phyloP scores from a whole-genome alignment of 2,329 filamentous ascomycete species.

The Lachnellula occidentalis region DNA sequence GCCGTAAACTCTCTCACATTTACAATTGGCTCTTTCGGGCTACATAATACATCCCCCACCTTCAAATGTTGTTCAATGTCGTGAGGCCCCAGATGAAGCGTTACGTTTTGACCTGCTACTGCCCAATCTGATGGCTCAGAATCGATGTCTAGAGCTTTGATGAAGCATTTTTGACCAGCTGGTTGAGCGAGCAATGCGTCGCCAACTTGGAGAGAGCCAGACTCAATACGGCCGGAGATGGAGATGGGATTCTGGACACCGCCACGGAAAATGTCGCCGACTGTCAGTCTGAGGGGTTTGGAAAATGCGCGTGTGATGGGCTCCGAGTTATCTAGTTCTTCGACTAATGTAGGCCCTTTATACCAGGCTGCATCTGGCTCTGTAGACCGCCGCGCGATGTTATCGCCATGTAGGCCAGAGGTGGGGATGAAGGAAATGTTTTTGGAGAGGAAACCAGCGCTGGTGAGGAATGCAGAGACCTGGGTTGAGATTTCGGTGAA shows the following conservation, averaged over 20 bases:
- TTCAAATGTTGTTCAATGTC: conserved; percentile 80
- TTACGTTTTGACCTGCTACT: conserved; percentile 84
- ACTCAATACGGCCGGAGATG: conserved; percentile 78
- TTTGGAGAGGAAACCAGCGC: conserved; percentile 75
- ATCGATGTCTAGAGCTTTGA: conserved; percentile 78
- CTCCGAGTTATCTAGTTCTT: conserved; percentile 80
- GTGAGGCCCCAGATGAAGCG: conserved; percentile 68
- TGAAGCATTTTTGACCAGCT: conserved; percentile 69
- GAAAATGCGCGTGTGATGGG: conserved; percentile 64
- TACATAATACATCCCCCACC: conserved; percentile 82
- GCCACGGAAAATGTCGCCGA: conserved; percentile 79
- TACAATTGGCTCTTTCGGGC: conserved; percentile 58
- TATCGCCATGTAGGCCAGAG: conserved; percentile 83
- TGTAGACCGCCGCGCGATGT: conserved; percentile 60
- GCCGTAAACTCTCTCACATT: conserved; percentile 70
- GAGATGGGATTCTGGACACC: conserved; percentile 77
- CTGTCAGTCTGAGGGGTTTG: conserved; percentile 78
- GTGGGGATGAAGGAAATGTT: conserved; percentile 85
- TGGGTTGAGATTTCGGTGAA: conserved; percentile 84
- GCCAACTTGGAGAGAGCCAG: conserved; percentile 77
- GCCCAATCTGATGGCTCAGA: conserved; percentile 75
- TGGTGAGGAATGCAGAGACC: conserved; percentile 73
- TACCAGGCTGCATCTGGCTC: conserved; percentile 69
- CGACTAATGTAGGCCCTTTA: conserved; percentile 68
- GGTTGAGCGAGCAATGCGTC: conserved; percentile 77